Conservation (phyloP, 2,329 filamentous ascomycete species). For the Aureobasidium sp. region DNA sequence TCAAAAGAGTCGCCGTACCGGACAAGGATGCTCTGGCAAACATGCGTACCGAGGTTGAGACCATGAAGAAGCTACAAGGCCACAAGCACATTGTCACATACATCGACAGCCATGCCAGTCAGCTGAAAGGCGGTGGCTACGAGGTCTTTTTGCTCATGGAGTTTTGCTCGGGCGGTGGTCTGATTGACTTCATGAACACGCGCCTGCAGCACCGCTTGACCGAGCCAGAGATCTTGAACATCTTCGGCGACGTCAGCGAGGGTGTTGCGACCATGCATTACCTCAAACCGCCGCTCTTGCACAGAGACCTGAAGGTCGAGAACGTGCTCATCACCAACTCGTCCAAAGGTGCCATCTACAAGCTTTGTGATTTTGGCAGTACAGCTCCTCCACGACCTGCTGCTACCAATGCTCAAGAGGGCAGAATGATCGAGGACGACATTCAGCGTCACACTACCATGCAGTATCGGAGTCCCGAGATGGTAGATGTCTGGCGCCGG, state of each 20-base stretch:
- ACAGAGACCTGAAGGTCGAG: conserved; percentile 94
- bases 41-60: conserved; percentile 98
- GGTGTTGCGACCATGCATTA: conserved; percentile 99
- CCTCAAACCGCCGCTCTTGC: conserved; percentile 82
- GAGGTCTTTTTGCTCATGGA: conserved; percentile 99
- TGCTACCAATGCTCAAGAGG: conserved; percentile 79
- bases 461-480: conserved; percentile 95
- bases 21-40: conserved; percentile 90
- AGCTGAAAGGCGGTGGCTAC: conserved; percentile 85
- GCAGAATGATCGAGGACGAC: conserved; percentile 89
- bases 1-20: conserved; percentile 92
- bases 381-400: conserved; percentile 76
- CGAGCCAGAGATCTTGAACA: conserved; percentile 93
- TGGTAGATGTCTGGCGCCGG: conserved; percentile 96
- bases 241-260: conserved; percentile 92
- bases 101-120: conserved; percentile 95
- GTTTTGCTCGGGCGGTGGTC: conserved; percentile 83
- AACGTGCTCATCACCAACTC: conserved; percentile 76
- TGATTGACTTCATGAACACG: conserved; percentile 99
- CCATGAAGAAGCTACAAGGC: conserved; percentile 98
- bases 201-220: conserved; percentile 91
- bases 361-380: conserved; percentile 96
- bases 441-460: conserved; percentile 94
- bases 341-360: conserved; percentile 66
- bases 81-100: conserved; percentile 96